Evolutionary conservation across 1,284 basidiomycete genomes (phyloP).

Genomic region (Tilletia setariae): DNA sequence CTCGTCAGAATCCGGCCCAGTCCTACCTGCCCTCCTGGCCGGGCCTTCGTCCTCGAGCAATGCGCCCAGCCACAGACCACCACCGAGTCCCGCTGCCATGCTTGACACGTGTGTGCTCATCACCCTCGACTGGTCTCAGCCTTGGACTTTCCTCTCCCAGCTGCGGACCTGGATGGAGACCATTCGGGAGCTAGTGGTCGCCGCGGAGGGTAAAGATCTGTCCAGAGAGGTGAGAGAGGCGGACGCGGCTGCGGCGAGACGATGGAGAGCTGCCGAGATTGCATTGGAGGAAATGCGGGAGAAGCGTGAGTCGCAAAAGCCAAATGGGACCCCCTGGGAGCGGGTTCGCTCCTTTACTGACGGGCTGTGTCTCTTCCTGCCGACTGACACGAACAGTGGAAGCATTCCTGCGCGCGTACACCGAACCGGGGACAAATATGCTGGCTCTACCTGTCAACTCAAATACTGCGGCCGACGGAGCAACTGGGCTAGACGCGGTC

Average conservation of each 20-base stretch:
- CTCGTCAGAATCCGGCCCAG: constrained; percentile 23
- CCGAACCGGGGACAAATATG: constrained; percentile 65
- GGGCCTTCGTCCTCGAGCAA: not conserved
- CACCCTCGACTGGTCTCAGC: constrained; percentile 90
- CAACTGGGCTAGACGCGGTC: constrained; percentile 1
- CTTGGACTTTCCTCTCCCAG: constrained; percentile 85
- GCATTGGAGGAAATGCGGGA: constrained; percentile 67
- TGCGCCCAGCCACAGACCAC: not conserved
- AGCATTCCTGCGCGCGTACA: constrained; percentile 79
- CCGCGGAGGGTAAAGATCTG: constrained; percentile 57
- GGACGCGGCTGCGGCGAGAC: constrained; percentile 52
- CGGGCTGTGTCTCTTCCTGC: no score
- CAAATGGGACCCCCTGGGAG: no score
- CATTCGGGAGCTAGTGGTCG: constrained; percentile 56
- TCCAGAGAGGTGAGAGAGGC: constrained; percentile 63
- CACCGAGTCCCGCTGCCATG: constrained; percentile 4
- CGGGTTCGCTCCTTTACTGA: no score
- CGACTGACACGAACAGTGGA: no score
- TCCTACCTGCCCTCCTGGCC: constrained; percentile 11
- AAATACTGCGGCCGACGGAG: not conserved
- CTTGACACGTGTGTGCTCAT: constrained; percentile 63
- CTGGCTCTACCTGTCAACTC: constrained; percentile 27
- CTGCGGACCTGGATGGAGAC: constrained; percentile 73
- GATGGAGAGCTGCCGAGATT: constrained; percentile 59
- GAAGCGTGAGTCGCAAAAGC: constrained; percentile 63